Evolutionary conservation across 345 rosid species (phyloP).

Genomic region (Euphorbia lathyris): DNA sequence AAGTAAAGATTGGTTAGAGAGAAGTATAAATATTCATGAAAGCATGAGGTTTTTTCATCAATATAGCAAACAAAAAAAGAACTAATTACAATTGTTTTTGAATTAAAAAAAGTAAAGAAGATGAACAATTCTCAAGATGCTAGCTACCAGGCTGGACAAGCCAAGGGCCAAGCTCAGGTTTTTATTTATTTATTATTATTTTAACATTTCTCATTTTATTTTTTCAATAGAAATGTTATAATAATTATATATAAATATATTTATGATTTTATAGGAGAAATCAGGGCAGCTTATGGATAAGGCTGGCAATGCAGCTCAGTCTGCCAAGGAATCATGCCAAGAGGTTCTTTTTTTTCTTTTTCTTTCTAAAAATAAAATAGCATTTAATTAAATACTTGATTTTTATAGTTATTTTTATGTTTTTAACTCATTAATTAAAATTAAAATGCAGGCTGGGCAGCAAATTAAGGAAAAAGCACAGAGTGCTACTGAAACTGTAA

Average conservation of each 20-base stretch:
- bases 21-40: constrained; percentile 15
- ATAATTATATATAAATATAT: too few relatives aligned
- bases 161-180: constrained; percentile 37
- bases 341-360: constrained; percentile 13
- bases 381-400: neutral
- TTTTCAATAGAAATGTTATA: too few relatives aligned
- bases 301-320: constrained; percentile 19
- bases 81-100: neutral
- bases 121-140: constrained; percentile 16
- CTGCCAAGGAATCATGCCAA: constrained; percentile 32
- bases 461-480: constrained; percentile 32
- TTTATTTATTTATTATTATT: neutral
- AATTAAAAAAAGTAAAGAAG: neutral
- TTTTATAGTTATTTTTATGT: too few relatives aligned
- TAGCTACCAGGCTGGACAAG: constrained; percentile 31
- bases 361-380: neutral
- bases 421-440: neutral
- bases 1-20: neutral
- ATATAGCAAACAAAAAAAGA: neutral
- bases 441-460: constrained; percentile 36
- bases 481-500: constrained; percentile 27
- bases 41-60: neutral
- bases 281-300: constrained; percentile 21
- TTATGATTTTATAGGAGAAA: constrained; percentile 24
- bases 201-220: neutral